A percentile compares a stretch with the other conserved stretches of the same genome.
Evolutionary conservation across 306 rosid genomes (phyloP).

Genomic region (Lotus japonicus): DNA sequence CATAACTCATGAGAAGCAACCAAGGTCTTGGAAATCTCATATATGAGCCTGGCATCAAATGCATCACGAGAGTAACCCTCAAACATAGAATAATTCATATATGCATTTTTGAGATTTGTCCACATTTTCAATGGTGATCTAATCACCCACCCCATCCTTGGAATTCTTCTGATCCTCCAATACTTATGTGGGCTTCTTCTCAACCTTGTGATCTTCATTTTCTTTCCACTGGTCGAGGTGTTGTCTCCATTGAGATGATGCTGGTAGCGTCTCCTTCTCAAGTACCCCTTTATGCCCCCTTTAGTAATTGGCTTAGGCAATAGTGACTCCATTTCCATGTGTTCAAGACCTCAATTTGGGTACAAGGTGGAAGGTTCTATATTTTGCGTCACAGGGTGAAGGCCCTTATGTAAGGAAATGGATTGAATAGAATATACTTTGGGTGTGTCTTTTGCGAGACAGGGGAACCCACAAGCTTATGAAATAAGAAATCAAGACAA

Average conservation of each 20-base stretch:
- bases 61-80: conserved; percentile 21
- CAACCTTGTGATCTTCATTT: conserved; percentile 15
- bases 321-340: conserved; percentile 34
- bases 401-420: background rate
- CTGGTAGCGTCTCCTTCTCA: conserved; percentile 23
- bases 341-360: background rate
- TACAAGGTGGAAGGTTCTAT: no score
- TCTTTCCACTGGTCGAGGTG: background rate
- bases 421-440: no score
- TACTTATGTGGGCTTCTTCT: conserved; percentile 20
- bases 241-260: conserved; percentile 12
- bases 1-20: conserved; percentile 27
- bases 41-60: conserved; percentile 37
- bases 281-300: conserved; percentile 18
- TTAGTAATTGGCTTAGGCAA: conserved; percentile 9
- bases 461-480: no score
- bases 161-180: conserved; percentile 37
- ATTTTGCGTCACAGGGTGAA: background rate
- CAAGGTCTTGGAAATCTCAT: conserved; percentile 45
- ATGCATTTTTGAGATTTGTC: conserved; percentile 31
- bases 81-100: conserved; percentile 16
- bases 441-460: no score
- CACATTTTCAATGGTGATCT: conserved; percentile 36
- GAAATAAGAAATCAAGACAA: no score
- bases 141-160: conserved; percentile 24